Conservation (phyloP, 495 filamentous ascomycete genomes). For the Astrocystis sublimbata region DNA sequence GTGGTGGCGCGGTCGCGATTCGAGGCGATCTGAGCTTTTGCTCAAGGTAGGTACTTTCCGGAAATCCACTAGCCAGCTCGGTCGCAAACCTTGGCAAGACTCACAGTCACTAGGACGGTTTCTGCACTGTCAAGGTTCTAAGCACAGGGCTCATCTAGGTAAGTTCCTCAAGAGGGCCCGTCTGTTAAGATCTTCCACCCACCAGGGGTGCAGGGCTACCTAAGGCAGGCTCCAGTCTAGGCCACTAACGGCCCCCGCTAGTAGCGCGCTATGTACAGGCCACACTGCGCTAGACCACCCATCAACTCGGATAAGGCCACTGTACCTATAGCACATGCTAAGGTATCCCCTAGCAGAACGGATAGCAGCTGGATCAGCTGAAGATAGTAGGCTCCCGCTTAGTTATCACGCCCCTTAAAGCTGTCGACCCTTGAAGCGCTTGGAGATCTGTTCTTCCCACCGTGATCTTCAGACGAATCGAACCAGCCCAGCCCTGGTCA, state of each 20-base stretch:
- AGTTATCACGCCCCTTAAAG: slow-evolving; percentile 12
- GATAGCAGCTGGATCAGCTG: background rate
- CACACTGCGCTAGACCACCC: slow-evolving; percentile 29
- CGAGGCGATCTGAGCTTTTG: slow-evolving; percentile 22
- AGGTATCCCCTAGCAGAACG: background rate
- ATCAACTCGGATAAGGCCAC: slow-evolving; percentile 36
- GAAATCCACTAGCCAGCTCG: slow-evolving; percentile 11
- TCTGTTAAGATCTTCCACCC: too few relatives aligned
- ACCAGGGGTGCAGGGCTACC: too few relatives aligned
- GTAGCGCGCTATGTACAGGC: too few relatives aligned
- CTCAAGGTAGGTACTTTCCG: slow-evolving; percentile 19
- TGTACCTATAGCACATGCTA: slow-evolving; percentile 31
- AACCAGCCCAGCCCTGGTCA: slow-evolving; percentile 8
- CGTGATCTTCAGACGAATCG: background rate
- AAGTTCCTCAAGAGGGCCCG: too few relatives aligned
- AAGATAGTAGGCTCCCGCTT: slow-evolving; percentile 14
- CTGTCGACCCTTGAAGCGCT: slow-evolving; percentile 9
- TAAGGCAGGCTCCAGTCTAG: background rate
- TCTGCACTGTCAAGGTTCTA: background rate
- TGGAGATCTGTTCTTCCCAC: slow-evolving; percentile 1
- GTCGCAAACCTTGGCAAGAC: background rate
- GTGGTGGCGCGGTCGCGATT: slow-evolving; percentile 27
- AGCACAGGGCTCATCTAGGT: too few relatives aligned
- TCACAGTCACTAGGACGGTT: background rate
- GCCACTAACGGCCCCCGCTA: background rate